Conservation (phyloP, 2,329 filamentous ascomycete species). For the Penicillium griseofulvum region DNA sequence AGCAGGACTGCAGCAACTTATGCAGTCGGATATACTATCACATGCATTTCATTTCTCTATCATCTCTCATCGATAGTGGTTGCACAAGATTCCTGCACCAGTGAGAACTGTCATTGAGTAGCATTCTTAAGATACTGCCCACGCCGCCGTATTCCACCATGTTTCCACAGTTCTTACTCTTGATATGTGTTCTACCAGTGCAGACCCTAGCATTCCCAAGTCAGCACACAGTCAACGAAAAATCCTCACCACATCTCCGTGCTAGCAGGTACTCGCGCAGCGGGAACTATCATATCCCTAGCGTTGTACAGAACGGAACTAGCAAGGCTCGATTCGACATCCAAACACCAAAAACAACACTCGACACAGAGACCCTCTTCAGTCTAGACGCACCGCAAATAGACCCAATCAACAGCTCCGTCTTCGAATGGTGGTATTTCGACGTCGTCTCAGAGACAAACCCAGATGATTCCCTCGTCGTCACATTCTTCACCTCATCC, state of each 20-base stretch:
- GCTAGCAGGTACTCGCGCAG: neutral
- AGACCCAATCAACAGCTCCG: conserved; percentile 25
- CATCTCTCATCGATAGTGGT: too few relatives aligned
- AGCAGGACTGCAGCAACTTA: too few relatives aligned
- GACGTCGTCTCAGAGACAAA: conserved; percentile 34
- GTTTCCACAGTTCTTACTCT: neutral
- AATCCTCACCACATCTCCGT: neutral
- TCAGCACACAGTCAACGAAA: neutral
- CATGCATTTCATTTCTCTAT: too few relatives aligned
- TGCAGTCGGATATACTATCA: too few relatives aligned
- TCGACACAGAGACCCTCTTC: conserved; percentile 5
- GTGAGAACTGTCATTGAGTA: too few relatives aligned
- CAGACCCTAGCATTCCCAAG: neutral
- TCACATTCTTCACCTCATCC: conserved; percentile 35
- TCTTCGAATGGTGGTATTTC: conserved; percentile 46
- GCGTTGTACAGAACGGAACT: conserved; percentile 6
- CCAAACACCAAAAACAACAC: neutral
- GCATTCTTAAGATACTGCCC: too few relatives aligned
- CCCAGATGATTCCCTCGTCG: conserved; percentile 25
- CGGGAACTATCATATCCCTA: conserved; percentile 12
- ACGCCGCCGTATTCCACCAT: neutral
- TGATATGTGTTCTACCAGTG: neutral
- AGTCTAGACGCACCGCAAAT: conserved; percentile 30
- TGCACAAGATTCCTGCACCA: too few relatives aligned
- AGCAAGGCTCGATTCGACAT: conserved; percentile 12